These are phyloP conservation scores for Malus hybrid DNA, from an alignment of 331 rosid species.

Conservation along the genomic window DNA sequence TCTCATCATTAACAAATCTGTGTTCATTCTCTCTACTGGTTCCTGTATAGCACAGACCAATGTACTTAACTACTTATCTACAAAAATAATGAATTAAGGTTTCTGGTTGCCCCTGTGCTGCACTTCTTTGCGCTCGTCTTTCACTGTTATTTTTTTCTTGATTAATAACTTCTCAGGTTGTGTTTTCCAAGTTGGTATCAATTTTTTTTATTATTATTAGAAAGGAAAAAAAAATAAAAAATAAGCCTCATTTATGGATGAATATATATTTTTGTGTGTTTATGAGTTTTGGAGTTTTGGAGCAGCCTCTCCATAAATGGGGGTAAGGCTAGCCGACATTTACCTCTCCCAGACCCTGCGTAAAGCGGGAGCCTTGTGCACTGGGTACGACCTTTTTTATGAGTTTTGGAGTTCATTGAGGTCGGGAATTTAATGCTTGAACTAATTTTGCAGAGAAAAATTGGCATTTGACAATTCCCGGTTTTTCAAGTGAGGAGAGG, in stretches of 20 bases:
- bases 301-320: too few relatives aligned
- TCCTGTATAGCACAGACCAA: background rate
- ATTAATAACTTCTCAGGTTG: background rate
- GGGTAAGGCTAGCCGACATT: too few relatives aligned
- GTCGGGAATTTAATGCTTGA: constrained; percentile 7
- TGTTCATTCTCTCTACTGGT: background rate
- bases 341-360: too few relatives aligned
- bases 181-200: background rate
- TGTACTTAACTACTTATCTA: background rate
- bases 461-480: constrained; percentile 79
- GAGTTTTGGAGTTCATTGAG: background rate
- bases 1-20: background rate
- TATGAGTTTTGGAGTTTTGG: background rate
- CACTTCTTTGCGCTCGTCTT: background rate
- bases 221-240: background rate
- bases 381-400: background rate
- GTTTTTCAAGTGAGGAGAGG: constrained; percentile 82
- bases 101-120: background rate
- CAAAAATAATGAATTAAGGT: background rate
- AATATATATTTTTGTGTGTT: background rate
- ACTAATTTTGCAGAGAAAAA: constrained; percentile 67
- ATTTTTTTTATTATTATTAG: background rate
- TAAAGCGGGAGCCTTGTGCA: too few relatives aligned
- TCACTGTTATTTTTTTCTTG: background rate
- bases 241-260: background rate